These are phyloP conservation scores for Dipteronia sinensis DNA, from an alignment of 345 rosid genomes.

Conservation along the genomic window DNA sequence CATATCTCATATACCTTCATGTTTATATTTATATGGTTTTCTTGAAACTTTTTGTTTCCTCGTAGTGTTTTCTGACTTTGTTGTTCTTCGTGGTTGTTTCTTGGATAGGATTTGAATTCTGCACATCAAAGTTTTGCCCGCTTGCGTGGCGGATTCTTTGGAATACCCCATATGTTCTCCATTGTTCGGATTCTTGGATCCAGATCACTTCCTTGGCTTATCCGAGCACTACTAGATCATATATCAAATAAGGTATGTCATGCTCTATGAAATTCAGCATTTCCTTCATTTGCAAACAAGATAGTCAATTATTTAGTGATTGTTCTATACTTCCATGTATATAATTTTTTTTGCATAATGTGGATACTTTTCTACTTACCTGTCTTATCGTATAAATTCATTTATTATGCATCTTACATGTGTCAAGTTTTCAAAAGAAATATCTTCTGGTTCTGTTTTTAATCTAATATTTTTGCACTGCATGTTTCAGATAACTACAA, in stretches of 20 bases:
- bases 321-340: not conserved
- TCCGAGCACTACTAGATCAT: conserved; percentile 92
- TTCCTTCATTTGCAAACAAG: conserved; percentile 3
- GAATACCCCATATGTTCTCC: conserved; percentile 86
- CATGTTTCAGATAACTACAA: conserved; percentile 61
- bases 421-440: not conserved
- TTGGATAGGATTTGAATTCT: conserved; percentile 80
- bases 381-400: not conserved
- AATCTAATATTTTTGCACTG: conserved; percentile 20
- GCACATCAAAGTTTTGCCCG: conserved; percentile 98
- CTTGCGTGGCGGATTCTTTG: conserved; percentile 89
- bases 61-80: not conserved
- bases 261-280: conserved; percentile 8
- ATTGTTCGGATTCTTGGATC: conserved; percentile 88
- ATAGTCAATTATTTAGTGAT: not conserved
- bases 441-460: conserved; percentile 9
- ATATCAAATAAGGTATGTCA: conserved; percentile 83
- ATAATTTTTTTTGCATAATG: conserved; percentile 9
- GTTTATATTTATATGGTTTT: not conserved
- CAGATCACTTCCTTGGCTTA: conserved; percentile 97
- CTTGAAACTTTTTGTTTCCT: not conserved
- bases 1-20: not conserved
- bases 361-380: not conserved
- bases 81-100: conserved; percentile 1
- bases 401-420: conserved; percentile 2